These are phyloP conservation scores for Globisporangium nunn DNA, from an alignment of 352 stramenopile species.

Conservation along the genomic window DNA sequence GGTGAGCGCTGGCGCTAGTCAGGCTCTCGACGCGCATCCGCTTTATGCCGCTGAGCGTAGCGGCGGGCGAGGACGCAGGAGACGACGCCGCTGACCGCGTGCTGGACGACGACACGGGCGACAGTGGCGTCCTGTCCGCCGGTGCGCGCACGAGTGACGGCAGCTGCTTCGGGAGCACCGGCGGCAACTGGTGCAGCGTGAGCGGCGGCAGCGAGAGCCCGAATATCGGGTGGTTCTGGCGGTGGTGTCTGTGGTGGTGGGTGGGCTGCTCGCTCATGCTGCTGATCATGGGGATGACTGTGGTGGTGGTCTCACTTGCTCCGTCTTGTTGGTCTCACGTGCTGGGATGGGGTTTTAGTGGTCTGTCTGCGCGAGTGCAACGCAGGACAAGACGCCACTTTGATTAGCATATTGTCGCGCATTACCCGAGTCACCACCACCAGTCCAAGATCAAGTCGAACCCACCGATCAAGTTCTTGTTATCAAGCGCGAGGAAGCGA, in stretches of 20 bases:
- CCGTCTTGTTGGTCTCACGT: neutral
- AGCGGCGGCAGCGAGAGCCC: conserved; percentile 1
- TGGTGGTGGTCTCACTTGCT: neutral
- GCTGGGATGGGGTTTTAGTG: neutral
- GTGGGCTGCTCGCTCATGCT: neutral
- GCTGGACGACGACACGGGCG: neutral
- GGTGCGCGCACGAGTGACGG: neutral
- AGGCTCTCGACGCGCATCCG: neutral
- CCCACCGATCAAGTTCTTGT: no score
- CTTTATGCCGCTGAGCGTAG: conserved; percentile 2
- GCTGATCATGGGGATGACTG: neutral
- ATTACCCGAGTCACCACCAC: no score
- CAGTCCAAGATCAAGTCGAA: no score
- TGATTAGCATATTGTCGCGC: no score
- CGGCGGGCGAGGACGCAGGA: neutral
- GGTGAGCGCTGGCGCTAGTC: conserved; percentile 5
- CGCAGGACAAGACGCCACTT: neutral
- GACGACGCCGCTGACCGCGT: neutral
- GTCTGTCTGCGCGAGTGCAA: neutral
- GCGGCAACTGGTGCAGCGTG: neutral
- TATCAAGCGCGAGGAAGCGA: no score
- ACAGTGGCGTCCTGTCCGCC: neutral
- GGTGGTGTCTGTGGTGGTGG: neutral
- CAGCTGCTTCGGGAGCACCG: conserved; percentile 1
- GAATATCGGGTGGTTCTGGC: neutral